Conservation (phyloP, 352 stramenopile species). For the Globisporangium nodosum region DNA sequence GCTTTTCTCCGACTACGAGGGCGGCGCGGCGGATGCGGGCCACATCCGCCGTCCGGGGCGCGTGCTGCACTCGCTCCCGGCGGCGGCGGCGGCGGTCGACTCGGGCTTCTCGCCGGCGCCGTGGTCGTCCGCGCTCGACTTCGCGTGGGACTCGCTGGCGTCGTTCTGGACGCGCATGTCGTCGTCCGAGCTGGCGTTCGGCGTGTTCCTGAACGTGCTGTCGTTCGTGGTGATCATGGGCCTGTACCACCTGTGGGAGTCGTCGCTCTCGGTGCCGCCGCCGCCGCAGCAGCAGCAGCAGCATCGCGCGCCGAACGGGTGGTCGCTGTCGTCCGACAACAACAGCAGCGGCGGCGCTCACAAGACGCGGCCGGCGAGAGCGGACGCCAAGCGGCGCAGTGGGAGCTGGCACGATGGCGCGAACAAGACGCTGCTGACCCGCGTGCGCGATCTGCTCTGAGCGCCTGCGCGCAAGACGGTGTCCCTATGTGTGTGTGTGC, state of each 20-base stretch:
- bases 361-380: not conserved
- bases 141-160: constrained; percentile 24
- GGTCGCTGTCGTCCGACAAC: not conserved
- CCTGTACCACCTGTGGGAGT: constrained; percentile 58
- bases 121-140: constrained; percentile 24
- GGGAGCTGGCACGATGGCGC: constrained; percentile 8
- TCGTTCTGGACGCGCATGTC: constrained; percentile 47
- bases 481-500: no score
- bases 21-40: constrained; percentile 20
- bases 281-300: not conserved
- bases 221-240: constrained; percentile 62
- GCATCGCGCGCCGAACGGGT: not conserved
- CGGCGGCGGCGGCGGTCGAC: constrained; percentile 4
- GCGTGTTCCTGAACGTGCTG: constrained; percentile 65
- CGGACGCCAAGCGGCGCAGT: constrained; percentile 10
- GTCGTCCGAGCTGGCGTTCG: constrained; percentile 57
- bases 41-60: constrained; percentile 51
- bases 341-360: not conserved
- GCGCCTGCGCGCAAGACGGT: no score
- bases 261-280: constrained; percentile 10
- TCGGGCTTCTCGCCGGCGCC: constrained; percentile 29
- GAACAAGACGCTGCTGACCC: not conserved
- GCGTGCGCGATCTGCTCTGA: constrained; percentile 13
- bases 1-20: constrained; percentile 54
- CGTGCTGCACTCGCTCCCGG: constrained; percentile 55